Base-by-base conservation (phyloP, 1,284 basidiomycete genomes). In the Mycena citricolor region DNA sequence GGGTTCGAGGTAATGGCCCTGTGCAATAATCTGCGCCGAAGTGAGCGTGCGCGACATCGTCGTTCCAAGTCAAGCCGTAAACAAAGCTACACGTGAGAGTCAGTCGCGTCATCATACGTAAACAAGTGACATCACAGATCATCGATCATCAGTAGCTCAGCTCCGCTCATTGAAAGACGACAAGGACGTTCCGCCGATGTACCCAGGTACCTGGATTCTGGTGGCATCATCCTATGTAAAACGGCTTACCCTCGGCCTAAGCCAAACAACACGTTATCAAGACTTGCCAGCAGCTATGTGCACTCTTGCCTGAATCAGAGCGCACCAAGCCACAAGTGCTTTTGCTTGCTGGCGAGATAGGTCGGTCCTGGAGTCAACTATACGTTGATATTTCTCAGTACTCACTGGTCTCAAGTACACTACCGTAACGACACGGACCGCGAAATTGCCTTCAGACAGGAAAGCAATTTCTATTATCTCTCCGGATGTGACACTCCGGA, bases 391-490 rank as follows among this genome's bases (percentile, higher is more conserved):
- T 19, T 16, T 10, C 10, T 11, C 28, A 13, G 6, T 16, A 5
- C 11, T 26, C 19, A 25, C 33, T 8, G 16, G 17, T 16, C 3
- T 8, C 1, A 32, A 52, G 51, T 52, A 8, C 33, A 42, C 0
- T 90, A 74, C 59, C 73, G 91, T 46, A 83, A 94, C 62, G 91
- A 95, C 61, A 94, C 92, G 4, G 93, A 97, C 62, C 78, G 91
- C 39, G 91, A 94, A 66, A 69, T 91, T 35, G 64, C 74, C 1
- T 93, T 91, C 63, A 81, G 71, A 32, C 73, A 76, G 55, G 90
- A 94, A 67, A 86, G 85, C 56, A 94, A 94, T 66, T 95, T 94
- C 64, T 86, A 79, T 67, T 94, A 92, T 61, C 72, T 94, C 5
- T 79, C 89, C 0, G 90, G 90, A 48, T 90, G 86, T 65, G 69